Evolutionary conservation across 1,284 basidiomycete species (phyloP).

Genomic region (Apiotrichum porosum): DNA sequence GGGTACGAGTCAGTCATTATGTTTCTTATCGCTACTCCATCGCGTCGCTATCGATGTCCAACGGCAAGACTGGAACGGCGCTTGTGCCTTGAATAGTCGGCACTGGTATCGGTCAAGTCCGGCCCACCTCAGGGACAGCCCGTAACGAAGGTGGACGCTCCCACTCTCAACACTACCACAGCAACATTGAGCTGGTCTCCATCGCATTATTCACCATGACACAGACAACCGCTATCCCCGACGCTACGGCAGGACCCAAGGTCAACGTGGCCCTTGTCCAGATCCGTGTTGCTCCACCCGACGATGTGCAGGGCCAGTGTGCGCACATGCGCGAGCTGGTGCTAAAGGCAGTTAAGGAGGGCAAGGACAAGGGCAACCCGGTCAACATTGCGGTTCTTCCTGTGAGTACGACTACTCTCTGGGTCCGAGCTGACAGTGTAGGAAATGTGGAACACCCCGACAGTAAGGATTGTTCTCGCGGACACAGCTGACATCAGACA

Average conservation of each 20-base stretch:
- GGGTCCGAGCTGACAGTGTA: too few relatives aligned
- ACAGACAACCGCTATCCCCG: background rate
- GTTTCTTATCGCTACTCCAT: too few relatives aligned
- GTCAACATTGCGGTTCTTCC: constrained; percentile 12
- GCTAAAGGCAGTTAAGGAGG: constrained; percentile 1
- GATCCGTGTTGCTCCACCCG: constrained; percentile 3
- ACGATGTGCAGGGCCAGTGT: background rate
- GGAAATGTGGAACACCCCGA: constrained; percentile 15
- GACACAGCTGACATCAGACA: background rate
- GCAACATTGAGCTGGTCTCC: too few relatives aligned
- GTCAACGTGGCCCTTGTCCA: constrained; percentile 13
- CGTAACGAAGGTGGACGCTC: too few relatives aligned
- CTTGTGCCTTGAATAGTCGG: too few relatives aligned
- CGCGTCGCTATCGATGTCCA: too few relatives aligned
- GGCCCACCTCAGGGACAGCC: too few relatives aligned
- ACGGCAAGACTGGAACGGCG: too few relatives aligned
- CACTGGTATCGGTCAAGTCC: too few relatives aligned
- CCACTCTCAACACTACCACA: too few relatives aligned
- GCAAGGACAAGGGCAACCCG: background rate
- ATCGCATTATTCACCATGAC: too few relatives aligned
- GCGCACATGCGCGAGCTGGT: constrained; percentile 11
- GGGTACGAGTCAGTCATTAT: too few relatives aligned
- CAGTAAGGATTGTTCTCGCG: background rate
- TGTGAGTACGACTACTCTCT: constrained; percentile 3
- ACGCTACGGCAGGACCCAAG: background rate